Evolutionary conservation across 2,329 filamentous ascomycete species (phyloP).

Genomic region (Aspergillus fructus): DNA sequence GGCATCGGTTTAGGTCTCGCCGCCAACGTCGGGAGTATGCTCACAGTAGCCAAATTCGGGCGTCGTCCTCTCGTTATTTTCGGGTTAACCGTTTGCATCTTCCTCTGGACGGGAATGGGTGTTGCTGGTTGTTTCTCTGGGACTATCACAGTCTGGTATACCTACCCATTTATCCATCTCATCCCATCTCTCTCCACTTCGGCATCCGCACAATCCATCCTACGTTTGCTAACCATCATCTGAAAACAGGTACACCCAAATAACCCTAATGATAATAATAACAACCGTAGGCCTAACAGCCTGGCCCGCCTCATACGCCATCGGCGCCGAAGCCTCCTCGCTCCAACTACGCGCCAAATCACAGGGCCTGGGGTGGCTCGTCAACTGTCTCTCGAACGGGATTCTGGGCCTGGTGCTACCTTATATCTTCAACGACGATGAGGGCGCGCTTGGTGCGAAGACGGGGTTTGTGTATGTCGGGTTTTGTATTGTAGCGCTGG

Average conservation of each 20-base stretch:
- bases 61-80: slow-evolving; percentile 31
- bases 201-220: no score
- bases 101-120: slow-evolving; percentile 49
- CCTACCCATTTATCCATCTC: no score
- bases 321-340: slow-evolving; percentile 36
- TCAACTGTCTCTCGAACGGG: slow-evolving; percentile 41
- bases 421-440: slow-evolving; percentile 52
- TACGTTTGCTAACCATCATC: not conserved
- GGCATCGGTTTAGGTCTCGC: slow-evolving; percentile 49
- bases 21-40: slow-evolving; percentile 47
- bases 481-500: slow-evolving; percentile 29
- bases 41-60: slow-evolving; percentile 46
- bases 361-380: slow-evolving; percentile 43
- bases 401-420: slow-evolving; percentile 50
- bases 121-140: slow-evolving; percentile 48
- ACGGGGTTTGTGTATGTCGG: slow-evolving; percentile 43
- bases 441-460: slow-evolving; percentile 43
- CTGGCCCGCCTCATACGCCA: slow-evolving; percentile 39
- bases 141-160: slow-evolving; percentile 40
- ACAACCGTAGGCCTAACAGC: slow-evolving; percentile 35
- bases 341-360: slow-evolving; percentile 39
- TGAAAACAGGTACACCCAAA: slow-evolving; percentile 39
- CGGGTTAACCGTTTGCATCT: slow-evolving; percentile 26
- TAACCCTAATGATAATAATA: slow-evolving; percentile 47
- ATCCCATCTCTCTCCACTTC: no score